Conservation (phyloP, 495 filamentous ascomycete genomes). For the Lepidopterella palustris region DNA sequence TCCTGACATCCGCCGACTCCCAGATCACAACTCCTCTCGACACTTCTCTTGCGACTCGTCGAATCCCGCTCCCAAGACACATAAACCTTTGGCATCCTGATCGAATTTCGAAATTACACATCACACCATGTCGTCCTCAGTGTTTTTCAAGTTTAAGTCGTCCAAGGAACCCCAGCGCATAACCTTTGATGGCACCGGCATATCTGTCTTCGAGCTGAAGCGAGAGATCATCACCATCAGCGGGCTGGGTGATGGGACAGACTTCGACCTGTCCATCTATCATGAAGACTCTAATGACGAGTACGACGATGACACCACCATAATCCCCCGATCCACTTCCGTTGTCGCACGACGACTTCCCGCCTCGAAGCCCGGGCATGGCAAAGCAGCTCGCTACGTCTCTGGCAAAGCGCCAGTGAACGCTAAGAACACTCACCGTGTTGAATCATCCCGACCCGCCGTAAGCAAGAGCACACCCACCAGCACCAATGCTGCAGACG, state of each 20-base stretch:
- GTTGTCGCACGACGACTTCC: constrained; percentile 87
- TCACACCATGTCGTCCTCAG: constrained; percentile 82
- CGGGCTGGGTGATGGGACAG: constrained; percentile 88
- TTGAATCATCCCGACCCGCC: constrained; percentile 54
- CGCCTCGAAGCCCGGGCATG: constrained; percentile 69
- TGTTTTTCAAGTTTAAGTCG: constrained; percentile 99
- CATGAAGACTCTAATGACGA: constrained; percentile 72
- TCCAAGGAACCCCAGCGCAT: constrained; percentile 91
- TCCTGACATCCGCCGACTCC: neutral
- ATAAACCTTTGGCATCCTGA: neutral
- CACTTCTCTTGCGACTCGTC: neutral
- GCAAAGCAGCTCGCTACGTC: constrained; percentile 90
- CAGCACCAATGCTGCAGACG: constrained; percentile 52
- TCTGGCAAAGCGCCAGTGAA: constrained; percentile 93
- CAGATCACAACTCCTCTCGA: neutral
- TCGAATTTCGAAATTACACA: neutral
- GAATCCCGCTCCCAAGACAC: neutral
- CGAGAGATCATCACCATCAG: constrained; percentile 93
- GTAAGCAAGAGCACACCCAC: constrained; percentile 37
- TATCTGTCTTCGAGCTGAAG: constrained; percentile 97
- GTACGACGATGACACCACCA: constrained; percentile 93
- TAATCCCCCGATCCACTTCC: constrained; percentile 89
- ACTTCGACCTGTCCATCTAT: constrained; percentile 93
- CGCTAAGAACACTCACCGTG: constrained; percentile 68
- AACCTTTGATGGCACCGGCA: constrained; percentile 95